Percentiles rank a stretch among this genome's conserved stretches.
phyloP scores from a whole-genome alignment of 2,329 filamentous ascomycete genomes.

The Lasiodiplodia hormozganensis region DNA sequence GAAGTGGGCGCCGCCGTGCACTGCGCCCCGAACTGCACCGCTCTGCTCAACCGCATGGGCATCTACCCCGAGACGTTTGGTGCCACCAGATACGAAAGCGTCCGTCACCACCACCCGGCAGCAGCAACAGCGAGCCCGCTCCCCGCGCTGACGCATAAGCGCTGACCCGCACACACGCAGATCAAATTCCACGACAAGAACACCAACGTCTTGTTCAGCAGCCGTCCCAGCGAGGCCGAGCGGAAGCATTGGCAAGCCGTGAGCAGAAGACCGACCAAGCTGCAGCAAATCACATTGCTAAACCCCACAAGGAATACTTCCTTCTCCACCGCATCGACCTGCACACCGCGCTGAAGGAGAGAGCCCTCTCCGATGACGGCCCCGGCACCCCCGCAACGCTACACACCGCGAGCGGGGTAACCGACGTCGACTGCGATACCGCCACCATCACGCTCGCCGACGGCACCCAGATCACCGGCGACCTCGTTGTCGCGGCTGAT shows the following conservation, averaged over 20 bases:
- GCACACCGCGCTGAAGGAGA: slow-evolving; percentile 59
- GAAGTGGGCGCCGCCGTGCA: slow-evolving; percentile 69
- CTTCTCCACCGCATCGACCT: slow-evolving; percentile 61
- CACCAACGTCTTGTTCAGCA: neutral
- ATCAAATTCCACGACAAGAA: slow-evolving; percentile 7
- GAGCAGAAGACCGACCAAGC: neutral
- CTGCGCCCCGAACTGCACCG: slow-evolving; percentile 67
- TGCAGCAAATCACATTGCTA: neutral
- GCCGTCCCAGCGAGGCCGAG: neutral
- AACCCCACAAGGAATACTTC: slow-evolving; percentile 8
- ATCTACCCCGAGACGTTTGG: slow-evolving; percentile 50
- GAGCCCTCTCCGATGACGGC: slow-evolving; percentile 35
- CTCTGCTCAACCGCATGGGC: slow-evolving; percentile 58
- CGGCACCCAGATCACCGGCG: slow-evolving; percentile 53
- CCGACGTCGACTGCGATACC: slow-evolving; percentile 50
- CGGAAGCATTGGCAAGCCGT: slow-evolving; percentile 19
- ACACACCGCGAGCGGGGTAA: slow-evolving; percentile 52
- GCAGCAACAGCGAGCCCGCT: neutral
- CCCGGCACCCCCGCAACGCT: slow-evolving; percentile 48
- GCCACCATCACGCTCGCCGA: slow-evolving; percentile 55
- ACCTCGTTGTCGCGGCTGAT: slow-evolving; percentile 63
- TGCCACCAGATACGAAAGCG: slow-evolving; percentile 35
- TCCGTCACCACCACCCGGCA: neutral
- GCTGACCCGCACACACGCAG: neutral
- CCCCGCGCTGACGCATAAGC: neutral